Conservation (phyloP, 176 grass and related monocot genomes). For the Juncus effusus region DNA sequence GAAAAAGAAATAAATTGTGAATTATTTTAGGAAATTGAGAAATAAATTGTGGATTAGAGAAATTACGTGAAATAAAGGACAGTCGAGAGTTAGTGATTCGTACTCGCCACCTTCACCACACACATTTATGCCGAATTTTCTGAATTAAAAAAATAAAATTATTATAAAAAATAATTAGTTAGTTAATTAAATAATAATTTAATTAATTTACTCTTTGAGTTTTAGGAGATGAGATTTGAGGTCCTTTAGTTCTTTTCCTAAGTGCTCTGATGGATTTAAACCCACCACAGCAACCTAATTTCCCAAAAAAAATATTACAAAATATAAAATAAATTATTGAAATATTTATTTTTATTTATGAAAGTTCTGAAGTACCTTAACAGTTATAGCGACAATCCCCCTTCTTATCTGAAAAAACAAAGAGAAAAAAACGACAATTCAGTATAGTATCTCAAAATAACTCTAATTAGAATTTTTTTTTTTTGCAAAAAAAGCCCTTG, state of each 20-base stretch:
- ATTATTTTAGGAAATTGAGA: neutral
- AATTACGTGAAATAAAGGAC: conserved; percentile 94
- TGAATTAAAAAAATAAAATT: conserved; percentile 31
- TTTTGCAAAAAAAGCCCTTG: too few relatives aligned
- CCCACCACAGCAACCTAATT: conserved; percentile 82
- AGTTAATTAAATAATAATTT: conserved; percentile 19
- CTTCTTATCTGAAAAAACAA: conserved; percentile 73
- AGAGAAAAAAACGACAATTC: conserved; percentile 19
- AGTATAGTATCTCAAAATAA: neutral
- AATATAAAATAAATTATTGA: too few relatives aligned
- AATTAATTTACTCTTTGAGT: conserved; percentile 61
- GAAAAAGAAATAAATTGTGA: neutral
- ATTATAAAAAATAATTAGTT: conserved; percentile 27
- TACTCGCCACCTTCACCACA: conserved; percentile 99
- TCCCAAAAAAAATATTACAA: conserved; percentile 10
- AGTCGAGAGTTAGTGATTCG: conserved; percentile 96
- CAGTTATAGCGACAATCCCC: conserved; percentile 72
- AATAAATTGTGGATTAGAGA: neutral
- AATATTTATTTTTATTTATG: neutral
- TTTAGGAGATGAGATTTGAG: conserved; percentile 58
- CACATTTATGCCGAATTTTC: conserved; percentile 96
- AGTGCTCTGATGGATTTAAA: conserved; percentile 66
- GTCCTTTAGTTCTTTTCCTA: conserved; percentile 81
- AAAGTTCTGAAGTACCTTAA: conserved; percentile 55
- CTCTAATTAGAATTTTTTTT: too few relatives aligned